Base-by-base conservation (phyloP, 2,329 filamentous ascomycete genomes). In the Ascochyta koolunga region DNA sequence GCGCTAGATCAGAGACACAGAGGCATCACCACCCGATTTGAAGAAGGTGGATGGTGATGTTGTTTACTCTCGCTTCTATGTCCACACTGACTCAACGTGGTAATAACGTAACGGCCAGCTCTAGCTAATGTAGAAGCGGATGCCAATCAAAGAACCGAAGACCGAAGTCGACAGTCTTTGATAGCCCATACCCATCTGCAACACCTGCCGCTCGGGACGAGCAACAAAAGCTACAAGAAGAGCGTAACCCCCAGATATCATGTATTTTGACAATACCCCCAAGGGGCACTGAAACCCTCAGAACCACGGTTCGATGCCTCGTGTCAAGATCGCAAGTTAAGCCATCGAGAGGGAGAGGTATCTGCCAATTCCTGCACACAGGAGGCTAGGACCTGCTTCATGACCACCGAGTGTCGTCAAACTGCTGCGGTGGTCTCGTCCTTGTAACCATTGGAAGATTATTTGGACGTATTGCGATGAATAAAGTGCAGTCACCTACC, bases 51-150 rank as follows among this genome's bases (percentile, higher is more conserved):
- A 57, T 53, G 50, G 56, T 60, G 62, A 56, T 53, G 54, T 54
- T 45, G 52, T 61, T 71, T 56, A 59, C 58, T 76, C 63, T 77
- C 61, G 74, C 74, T 74, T 73, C 70, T 63, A 67, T 77, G 74
- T 77, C 73, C 73, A 77, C 74, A 77, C 74, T 76, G 65, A 67
- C 63, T 66, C 61, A 71, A 61, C 73, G 69, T 72, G 57, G 61
- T 47, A 60, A 67, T 68, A 67, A 62, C 72, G 66, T 68, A 67
- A 62, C 59, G 73, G 62, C 68, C 66, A 70, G 74, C 74, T 77
- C 74, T 77, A 77, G 74, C 74, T 69, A 70, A 70, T 69, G 69
- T 72, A 64, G 71, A 73, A 74, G 74, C 73, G 57, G 59, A 66
- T 56, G 19, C 41, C 41, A 48, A 44, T 11, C 37, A 22, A 41